Evolutionary conservation across 148 eudicot genomes (phyloP), one percentile per base, ranked within the genome.

Genomic region (Pouteria glomerata): DNA sequence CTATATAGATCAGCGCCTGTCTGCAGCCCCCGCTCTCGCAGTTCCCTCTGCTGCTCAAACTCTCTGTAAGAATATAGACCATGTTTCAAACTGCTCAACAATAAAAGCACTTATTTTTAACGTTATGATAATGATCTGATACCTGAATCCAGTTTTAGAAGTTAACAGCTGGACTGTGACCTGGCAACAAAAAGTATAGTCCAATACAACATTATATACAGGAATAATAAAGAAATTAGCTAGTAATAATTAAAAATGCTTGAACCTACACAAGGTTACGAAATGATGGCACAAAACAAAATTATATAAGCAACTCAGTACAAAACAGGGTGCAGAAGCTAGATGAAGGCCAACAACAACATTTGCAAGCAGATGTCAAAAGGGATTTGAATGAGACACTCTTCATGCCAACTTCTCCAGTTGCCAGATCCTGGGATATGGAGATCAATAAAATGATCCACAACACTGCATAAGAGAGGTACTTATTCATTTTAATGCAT

Each of bases 131-230:
- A 31, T 16, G 48, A 59, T 45, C 55, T 12, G 50, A 73, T 85
- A 92, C 99, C 99, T 90, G 84, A 92, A 96, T 78, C 99, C 96
- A 59, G 96, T 90, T 80, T 92, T 92, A 5, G 99, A 86, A 57
- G 97, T 92, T 66, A 96, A 80, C 72, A 96, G 92, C 86, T 96
- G 97, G 73, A 96, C 85, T 10, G 94, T 88, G 69, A 96, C 93
- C 99, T 96, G 93, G 76, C 52, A 86, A 63, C 67, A 61, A 73
- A 76, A 59, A 57, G 81, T 14, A 57, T 42, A 31, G 47, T 69
- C 69, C 74, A 77, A 18, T 13, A 67, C 18, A 19, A 70, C 16
- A 57, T 55, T 35, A 51, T 24, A 51, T 24, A 66, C 29, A 13
- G 33, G 23, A 73, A 52, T 53, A 23, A 41, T 35, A 26, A 39